Conservation (phyloP, 2,329 filamentous ascomycete genomes). For the Arthrobotrys sphaeroides region DNA sequence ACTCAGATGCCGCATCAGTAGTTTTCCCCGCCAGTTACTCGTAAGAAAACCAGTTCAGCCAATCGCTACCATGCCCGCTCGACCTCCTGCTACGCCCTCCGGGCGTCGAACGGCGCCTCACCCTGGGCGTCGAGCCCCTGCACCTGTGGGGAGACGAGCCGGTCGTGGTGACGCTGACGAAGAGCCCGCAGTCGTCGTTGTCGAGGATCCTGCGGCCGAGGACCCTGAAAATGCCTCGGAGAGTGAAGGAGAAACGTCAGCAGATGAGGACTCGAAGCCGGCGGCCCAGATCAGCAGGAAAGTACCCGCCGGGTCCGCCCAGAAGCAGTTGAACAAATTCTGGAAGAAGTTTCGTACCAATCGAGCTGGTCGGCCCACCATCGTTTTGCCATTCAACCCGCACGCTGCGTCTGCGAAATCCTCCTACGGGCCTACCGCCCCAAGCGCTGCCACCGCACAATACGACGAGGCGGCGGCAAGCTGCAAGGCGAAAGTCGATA, state of each 20-base stretch:
- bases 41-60: too few species aligned
- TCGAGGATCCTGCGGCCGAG: not conserved
- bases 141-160: not conserved
- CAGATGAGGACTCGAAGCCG: slow-evolving; percentile 1
- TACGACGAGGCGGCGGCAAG: slow-evolving; percentile 55
- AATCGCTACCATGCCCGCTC: not conserved
- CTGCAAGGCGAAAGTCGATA: slow-evolving; percentile 64
- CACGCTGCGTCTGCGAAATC: slow-evolving; percentile 13
- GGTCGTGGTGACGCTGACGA: not conserved
- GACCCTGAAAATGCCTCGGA: not conserved
- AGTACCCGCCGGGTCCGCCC: slow-evolving; percentile 25
- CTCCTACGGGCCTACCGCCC: slow-evolving; percentile 32
- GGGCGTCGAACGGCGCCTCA: not conserved
- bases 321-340: slow-evolving; percentile 45
- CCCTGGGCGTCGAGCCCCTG: not conserved
- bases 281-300: slow-evolving; percentile 38
- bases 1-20: too few species aligned
- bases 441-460: slow-evolving; percentile 50
- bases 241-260: not conserved
- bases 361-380: slow-evolving; percentile 35
- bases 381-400: slow-evolving; percentile 38
- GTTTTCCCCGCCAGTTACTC: too few species aligned
- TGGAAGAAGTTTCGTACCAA: slow-evolving; percentile 39
- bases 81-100: not conserved
- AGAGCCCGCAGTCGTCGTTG: not conserved